phyloP scores from a whole-genome alignment of 495 filamentous ascomycete species.

The Oleoguttula mirabilis region DNA sequence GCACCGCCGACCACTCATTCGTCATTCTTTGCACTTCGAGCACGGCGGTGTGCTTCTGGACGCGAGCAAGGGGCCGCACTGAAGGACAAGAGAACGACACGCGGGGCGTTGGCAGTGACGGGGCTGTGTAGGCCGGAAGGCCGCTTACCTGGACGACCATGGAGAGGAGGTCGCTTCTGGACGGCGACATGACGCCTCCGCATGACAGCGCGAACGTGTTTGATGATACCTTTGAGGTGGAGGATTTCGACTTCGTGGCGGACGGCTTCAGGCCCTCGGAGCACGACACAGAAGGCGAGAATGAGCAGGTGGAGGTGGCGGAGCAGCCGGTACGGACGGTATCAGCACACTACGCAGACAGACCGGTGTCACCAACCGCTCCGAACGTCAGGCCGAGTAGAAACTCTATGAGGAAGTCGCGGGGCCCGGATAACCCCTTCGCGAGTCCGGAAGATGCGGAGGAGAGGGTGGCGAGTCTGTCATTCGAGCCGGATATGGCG shows the following conservation, averaged over 20 bases:
- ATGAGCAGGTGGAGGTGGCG: conserved; percentile 9
- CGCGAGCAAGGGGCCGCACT: too few species aligned
- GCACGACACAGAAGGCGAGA: conserved; percentile 11
- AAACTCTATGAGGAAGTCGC: conserved; percentile 14
- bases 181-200: conserved; percentile 13
- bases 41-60: too few species aligned
- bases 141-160: not conserved
- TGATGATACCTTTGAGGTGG: conserved; percentile 31
- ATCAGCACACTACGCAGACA: conserved; percentile 9
- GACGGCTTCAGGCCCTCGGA: conserved; percentile 26
- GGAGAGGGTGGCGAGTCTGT: conserved; percentile 17
- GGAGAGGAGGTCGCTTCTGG: conserved; percentile 14
- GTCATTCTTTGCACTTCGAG: too few species aligned
- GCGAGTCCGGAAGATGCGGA: conserved; percentile 16
- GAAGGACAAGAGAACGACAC: too few species aligned
- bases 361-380: not conserved
- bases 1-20: too few species aligned
- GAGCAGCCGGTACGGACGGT: conserved; percentile 4
- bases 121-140: conserved; percentile 11
- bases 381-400: conserved; percentile 1
- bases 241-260: conserved; percentile 22
- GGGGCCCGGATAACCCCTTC: conserved; percentile 13
- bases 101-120: too few species aligned
- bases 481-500: conserved; percentile 16
- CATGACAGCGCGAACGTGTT: conserved; percentile 28